A percentile compares a stretch with the other conserved stretches of the same genome.
These are phyloP conservation scores for Calonectria honghensis DNA, from an alignment of 2,329 filamentous ascomycete species.

Conservation along the genomic window DNA sequence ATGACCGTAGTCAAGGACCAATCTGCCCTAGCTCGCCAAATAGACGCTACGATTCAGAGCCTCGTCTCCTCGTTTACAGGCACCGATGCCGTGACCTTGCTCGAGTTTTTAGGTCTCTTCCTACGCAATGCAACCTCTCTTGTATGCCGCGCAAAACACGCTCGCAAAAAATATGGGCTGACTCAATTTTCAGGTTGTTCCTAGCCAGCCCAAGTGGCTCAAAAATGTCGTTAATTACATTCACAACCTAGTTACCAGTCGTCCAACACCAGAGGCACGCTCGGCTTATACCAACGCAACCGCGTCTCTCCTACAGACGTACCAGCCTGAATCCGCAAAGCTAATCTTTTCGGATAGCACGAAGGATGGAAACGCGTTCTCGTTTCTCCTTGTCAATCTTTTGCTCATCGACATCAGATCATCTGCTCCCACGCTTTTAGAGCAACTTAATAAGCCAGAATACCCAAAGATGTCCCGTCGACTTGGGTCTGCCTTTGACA, in stretches of 20 bases:
- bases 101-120: conserved; percentile 73
- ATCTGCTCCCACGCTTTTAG: conserved; percentile 76
- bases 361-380: conserved; percentile 71
- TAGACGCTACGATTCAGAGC: conserved; percentile 68
- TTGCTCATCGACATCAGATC: conserved; percentile 79
- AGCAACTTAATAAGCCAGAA: conserved; percentile 72
- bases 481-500: conserved; percentile 77
- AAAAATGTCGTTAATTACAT: conserved; percentile 67
- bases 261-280: conserved; percentile 73
- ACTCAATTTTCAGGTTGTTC: conserved; percentile 64
- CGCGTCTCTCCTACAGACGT: conserved; percentile 74
- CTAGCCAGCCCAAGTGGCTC: conserved; percentile 73
- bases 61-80: conserved; percentile 73
- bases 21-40: conserved; percentile 59
- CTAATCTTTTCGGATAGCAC: conserved; percentile 72
- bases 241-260: conserved; percentile 71
- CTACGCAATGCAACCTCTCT: conserved; percentile 69
- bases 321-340: conserved; percentile 66
- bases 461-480: conserved; percentile 72
- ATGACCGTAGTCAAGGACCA: conserved; percentile 59
- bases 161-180: conserved; percentile 28
- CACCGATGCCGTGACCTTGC: conserved; percentile 76
- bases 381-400: conserved; percentile 79
- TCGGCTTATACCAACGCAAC: conserved; percentile 76
- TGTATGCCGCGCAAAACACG: conserved; percentile 60